These are phyloP conservation scores for Ophiostoma triangulosporum DNA, from an alignment of 2,329 filamentous ascomycete species.

Conservation along the genomic window DNA sequence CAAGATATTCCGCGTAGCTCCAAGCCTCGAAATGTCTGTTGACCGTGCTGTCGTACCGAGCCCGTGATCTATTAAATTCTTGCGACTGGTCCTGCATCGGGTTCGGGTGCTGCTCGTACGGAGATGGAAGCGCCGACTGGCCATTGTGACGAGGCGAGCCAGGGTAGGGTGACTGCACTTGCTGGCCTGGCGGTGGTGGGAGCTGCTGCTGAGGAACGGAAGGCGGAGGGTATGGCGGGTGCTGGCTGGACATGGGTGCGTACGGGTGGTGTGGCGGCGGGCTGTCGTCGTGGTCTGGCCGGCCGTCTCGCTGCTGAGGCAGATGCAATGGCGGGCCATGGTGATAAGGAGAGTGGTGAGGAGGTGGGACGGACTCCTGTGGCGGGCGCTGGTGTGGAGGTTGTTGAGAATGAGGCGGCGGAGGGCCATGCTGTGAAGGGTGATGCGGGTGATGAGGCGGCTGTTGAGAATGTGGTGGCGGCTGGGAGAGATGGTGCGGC, in stretches of 20 bases:
- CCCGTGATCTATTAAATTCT: slow-evolving; percentile 10
- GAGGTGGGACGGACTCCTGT: not conserved
- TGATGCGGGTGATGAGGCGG: slow-evolving; percentile 19
- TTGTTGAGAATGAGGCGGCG: slow-evolving; percentile 3
- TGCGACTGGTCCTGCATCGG: slow-evolving; percentile 28
- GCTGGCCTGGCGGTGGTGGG: slow-evolving; percentile 32
- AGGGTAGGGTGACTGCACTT: slow-evolving; percentile 24
- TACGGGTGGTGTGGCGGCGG: slow-evolving; percentile 7
- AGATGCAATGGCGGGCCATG: slow-evolving; percentile 15
- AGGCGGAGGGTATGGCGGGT: not conserved
- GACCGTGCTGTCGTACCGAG: slow-evolving; percentile 15
- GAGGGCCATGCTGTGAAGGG: slow-evolving; percentile 9
- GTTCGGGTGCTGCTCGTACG: slow-evolving; percentile 31
- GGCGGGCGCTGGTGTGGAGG: slow-evolving; percentile 25
- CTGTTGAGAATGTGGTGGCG: slow-evolving; percentile 18
- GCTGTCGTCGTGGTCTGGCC: not conserved
- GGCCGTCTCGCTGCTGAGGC: not conserved
- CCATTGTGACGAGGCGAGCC: not conserved
- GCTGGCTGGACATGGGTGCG: slow-evolving; percentile 20
- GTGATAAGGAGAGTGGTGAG: slow-evolving; percentile 14
- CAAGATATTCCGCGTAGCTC: slow-evolving; percentile 39
- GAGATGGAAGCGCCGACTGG: slow-evolving; percentile 21
- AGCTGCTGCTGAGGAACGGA: slow-evolving; percentile 5
- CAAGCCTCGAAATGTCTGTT: slow-evolving; percentile 38
- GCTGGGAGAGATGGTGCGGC: not conserved